These are phyloP conservation scores for Stereocaulon alpinum DNA, from an alignment of 495 filamentous ascomycete genomes.

Conservation along the genomic window DNA sequence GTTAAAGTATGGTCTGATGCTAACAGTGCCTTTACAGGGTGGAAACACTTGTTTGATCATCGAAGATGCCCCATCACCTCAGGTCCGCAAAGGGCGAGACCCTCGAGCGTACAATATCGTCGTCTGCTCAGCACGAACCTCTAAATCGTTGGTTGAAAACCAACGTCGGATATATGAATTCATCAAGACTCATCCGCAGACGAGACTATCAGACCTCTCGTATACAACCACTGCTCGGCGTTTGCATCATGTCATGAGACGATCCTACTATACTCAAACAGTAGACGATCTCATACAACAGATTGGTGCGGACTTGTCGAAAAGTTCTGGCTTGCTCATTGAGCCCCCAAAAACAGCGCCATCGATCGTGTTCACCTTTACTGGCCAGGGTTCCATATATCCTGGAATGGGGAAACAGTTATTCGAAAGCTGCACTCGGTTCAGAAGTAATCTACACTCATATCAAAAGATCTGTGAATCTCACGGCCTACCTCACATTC, in stretches of 20 bases:
- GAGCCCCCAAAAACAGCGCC: conserved; percentile 34
- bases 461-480: conserved; percentile 56
- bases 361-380: conserved; percentile 36
- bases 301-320: conserved; percentile 25
- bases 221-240: conserved; percentile 78
- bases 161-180: conserved; percentile 32
- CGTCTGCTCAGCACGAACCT: too few species aligned
- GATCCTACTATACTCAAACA: conserved; percentile 30
- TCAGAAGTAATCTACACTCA: conserved; percentile 58
- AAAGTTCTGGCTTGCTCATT: too few species aligned
- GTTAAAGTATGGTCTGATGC: too few species aligned
- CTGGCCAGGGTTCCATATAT: conserved; percentile 42
- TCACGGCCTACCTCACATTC: conserved; percentile 60
- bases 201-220: conserved; percentile 44
- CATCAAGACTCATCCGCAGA: conserved; percentile 39
- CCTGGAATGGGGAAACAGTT: conserved; percentile 61
- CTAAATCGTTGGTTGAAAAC: too few species aligned
- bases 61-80: conserved; percentile 44
- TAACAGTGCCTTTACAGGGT: conserved; percentile 16
- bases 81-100: conserved; percentile 17
- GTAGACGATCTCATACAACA: conserved; percentile 23
- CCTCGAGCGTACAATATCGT: too few species aligned
- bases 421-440: conserved; percentile 51
- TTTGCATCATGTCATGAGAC: conserved; percentile 54
- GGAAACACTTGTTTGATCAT: conserved; percentile 42